Base-by-base conservation (phyloP, 257 asterid species). In the Salvia rosmarinus region DNA sequence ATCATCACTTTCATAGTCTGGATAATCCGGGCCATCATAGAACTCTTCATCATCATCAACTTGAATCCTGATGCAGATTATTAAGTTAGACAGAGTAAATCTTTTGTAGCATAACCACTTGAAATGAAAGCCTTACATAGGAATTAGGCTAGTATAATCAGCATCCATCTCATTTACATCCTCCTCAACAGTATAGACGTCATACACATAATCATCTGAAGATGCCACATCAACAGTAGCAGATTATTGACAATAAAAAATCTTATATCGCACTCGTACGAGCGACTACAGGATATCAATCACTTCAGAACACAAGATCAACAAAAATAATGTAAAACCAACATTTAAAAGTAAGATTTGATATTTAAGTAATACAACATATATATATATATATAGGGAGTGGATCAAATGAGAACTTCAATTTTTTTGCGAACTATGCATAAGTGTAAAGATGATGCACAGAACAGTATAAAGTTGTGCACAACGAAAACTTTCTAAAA, bases 151-250 rank as follows among this genome's bases (percentile, higher is more conserved):
- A 21, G 76, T 66, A 73, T 84, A 73, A 65, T 77, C 93, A 56
- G 67, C 83, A 56, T 71, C 89, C 23, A 65, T 49, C 75, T 79
- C 64, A 69, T 60, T 46, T 66, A 62, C 67, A 47, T 79, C 88
- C 71, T 83, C 80, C 55, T 82, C 80, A 67, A 89, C 88, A 66
- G 96, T 88, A 82, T 91, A 91, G 62, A 81, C 83, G 71, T 91
- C 99, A 74, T 94, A 94, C 6, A 94, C 98, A 68, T 85, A 91
- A 58, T 78, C 88, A 84, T 89, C 96, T 69, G 89, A 67, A 20
- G 82, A 75, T 46, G 68, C 87, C 82, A 85, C 83, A 82, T 21
- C 9, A 71, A 17, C 34, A 67, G 51, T 47, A 16, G 68, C 64
- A 64, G 19, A 68, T 61, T 35, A 67, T 35, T 56, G 25, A 58